Base-by-base conservation (phyloP, 2,329 filamentous ascomycete genomes). In the Arthroderma sp. region DNA sequence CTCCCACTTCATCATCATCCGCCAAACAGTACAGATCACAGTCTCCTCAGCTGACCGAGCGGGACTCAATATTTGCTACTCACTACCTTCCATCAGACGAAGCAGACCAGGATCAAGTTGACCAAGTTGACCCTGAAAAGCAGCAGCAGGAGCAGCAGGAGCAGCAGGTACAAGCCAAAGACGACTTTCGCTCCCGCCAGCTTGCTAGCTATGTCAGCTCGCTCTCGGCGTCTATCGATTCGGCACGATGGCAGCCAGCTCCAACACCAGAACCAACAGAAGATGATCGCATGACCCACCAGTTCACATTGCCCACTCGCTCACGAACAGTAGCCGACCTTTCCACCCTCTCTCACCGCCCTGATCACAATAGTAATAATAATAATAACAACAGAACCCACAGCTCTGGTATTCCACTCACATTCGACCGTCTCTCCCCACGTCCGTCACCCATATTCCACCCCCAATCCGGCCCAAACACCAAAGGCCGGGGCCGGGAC, bases 41-140 rank as follows among this genome's bases (percentile, higher is more conserved):
- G 53, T 68, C 66, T 31, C 79, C 80, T 52, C 80, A 80, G 69
- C 72, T 83, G 61, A 81, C 79, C 25, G 81, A 84, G 68, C 72
- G 81, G 64, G 81, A 84, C 67, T 81, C 77, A 68, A 83, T 84
- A 66, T 83, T 83, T 65, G 80, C 81, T 55, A 83, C 81, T 35
- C 80, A 81, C 62, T 84, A 83, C 67, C 70, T 78, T 0, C 73
- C 74, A 59, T 75, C 77, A 55, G 61, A 67, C 63, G 66, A 66
- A 60, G 60, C 67, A 2, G 38, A 25, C 9, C 37, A 54, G 21
- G 54, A 56, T 4, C 5, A 37, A 7, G 21, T 21, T 49, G 25
- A n/a, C 28, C 49, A 33, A 54, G 35, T 9, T 52, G 19, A 5
- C 6, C n/a, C 33, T 15, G 19, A 15, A 1, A 35, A 53, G 28